Evolutionary conservation across 176 grass and related monocot genomes (phyloP).

Genomic region (Cymbopogon citratus): DNA sequence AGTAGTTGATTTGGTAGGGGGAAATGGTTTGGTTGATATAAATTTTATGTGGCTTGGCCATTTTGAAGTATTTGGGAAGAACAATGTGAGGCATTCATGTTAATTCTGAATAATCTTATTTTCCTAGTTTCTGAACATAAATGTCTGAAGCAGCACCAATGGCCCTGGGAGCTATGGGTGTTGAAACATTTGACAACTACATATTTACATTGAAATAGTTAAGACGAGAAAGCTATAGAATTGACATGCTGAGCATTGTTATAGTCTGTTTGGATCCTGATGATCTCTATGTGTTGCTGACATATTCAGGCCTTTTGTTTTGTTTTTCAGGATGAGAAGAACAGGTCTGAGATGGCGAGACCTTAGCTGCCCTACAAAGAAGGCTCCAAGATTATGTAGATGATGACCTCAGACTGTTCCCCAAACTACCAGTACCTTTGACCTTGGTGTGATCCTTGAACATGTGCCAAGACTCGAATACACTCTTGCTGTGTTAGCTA

Average conservation of each 20-base stretch:
- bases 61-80: neutral
- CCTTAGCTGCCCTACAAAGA: neutral
- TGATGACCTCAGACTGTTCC: neutral
- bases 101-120: neutral
- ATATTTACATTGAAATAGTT: neutral
- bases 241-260: too few relatives aligned
- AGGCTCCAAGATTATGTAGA: neutral
- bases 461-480: neutral
- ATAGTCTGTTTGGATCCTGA: neutral
- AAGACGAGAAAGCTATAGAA: neutral
- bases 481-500: neutral
- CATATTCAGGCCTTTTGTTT: neutral
- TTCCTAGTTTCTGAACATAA: neutral
- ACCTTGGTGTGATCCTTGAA: neutral
- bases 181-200: neutral
- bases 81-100: neutral
- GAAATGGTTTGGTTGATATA: too few relatives aligned
- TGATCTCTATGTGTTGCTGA: neutral
- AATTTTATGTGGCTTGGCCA: neutral
- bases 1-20: neutral
- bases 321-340: slow-evolving; percentile 42
- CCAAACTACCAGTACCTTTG: neutral
- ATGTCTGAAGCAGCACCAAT: neutral
- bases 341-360: slow-evolving; percentile 16
- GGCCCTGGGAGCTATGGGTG: neutral